phyloP scores from a whole-genome alignment of 495 filamentous ascomycete species.

The Xylaria bambusicola region DNA sequence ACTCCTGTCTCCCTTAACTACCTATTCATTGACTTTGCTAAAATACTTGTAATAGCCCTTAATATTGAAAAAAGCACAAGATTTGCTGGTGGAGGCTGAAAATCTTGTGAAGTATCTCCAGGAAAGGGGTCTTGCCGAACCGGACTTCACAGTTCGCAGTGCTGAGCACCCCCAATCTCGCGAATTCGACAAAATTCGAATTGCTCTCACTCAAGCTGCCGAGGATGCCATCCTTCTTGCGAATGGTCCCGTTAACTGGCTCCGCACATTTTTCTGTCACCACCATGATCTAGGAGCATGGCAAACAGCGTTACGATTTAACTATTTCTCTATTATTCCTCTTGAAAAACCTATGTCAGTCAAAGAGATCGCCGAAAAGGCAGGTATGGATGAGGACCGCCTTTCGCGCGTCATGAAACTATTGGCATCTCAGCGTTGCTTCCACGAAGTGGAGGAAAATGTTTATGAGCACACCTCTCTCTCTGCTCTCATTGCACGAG shows the following conservation, averaged over 20 bases:
- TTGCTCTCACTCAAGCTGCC: neutral
- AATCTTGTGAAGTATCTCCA: neutral
- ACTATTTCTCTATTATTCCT: neutral
- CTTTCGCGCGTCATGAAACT: slow-evolving; percentile 22
- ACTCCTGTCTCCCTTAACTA: too few relatives aligned
- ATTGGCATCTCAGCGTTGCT: slow-evolving; percentile 24
- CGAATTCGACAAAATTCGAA: neutral
- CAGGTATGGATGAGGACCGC: slow-evolving; percentile 25
- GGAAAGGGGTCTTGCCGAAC: neutral
- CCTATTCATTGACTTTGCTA: too few relatives aligned
- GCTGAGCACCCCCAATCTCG: neutral
- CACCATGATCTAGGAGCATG: slow-evolving; percentile 2
- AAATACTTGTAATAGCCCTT: too few relatives aligned
- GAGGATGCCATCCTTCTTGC: neutral
- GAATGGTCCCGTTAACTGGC: neutral
- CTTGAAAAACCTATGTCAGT: neutral
- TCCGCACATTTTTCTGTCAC: neutral
- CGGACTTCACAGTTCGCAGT: neutral
- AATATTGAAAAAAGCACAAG: too few relatives aligned
- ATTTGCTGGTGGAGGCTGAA: too few relatives aligned
- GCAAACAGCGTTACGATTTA: slow-evolving; percentile 2
- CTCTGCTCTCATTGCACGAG: slow-evolving; percentile 1
- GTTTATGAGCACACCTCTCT: neutral
- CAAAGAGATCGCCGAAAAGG: slow-evolving; percentile 19
- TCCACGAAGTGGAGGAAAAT: slow-evolving; percentile 21